Evolutionary conservation across 208 protist genomes (phyloP), one percentile per base, ranked within the genome.

Genomic region (Trypanosoma grayi): DNA sequence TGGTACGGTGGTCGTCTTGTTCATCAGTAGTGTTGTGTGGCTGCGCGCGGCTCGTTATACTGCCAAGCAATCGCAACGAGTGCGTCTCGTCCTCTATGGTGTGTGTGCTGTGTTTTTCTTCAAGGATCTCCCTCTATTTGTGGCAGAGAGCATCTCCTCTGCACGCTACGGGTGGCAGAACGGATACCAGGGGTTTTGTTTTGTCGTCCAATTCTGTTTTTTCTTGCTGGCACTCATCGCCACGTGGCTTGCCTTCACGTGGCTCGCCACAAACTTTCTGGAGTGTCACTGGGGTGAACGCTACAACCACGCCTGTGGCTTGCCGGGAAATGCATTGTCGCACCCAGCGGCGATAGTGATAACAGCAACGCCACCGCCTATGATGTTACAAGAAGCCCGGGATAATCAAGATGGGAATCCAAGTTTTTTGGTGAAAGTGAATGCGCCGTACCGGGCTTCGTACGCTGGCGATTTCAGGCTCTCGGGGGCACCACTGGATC

Each of bases 1-100:
- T 14, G 71, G 79, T 1, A 65, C 51, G 18, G 36, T 78, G 4
- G 71, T 53, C 2, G 83, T 72, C 52, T 72, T 85, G 47, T 68
- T 75, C 20, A 46, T 85, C 22, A 80, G 71, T 73, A 70, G 66
- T 6, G 73, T 75, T 18, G 58, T 81, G 31, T 90, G 83, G 83
- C 27, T 90, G 57, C 75, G 73, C 71, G 79, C 79, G 0, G 69
- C 68, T 50, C 70, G 75, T 55, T 90, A 90, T 58, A 53, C 63
- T 34, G 46, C 61, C 36, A 76, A 73, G n/a, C 56, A 65, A 37
- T 72, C 68, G 0, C 67, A 74, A 30, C 60, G 73, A 24, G 71
- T 66, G 18, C 75, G 69, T 60, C 56, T 69, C 16, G 56, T 79
- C 27, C 52, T 67, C 10, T 41, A 71, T 2, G 83, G 83, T 14